A percentile compares a stretch with the other conserved stretches of the same genome.
These are phyloP conservation scores for Russula dissimulans DNA, from an alignment of 768 basidiomycete species.

Conservation along the genomic window DNA sequence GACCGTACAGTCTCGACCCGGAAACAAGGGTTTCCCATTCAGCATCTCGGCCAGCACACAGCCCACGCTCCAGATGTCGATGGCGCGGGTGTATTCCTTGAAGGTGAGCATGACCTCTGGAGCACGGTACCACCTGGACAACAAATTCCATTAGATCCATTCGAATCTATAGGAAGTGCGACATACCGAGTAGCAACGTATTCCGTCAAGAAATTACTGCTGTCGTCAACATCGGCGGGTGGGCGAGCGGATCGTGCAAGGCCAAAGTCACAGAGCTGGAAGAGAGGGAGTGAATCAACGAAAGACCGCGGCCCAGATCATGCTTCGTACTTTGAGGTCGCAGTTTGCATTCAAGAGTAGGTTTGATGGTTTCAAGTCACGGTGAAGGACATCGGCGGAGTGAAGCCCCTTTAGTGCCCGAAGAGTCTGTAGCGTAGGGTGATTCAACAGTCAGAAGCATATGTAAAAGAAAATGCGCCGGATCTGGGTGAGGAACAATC, in stretches of 20 bases:
- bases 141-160: conserved; percentile 2
- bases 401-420: conserved; percentile 92
- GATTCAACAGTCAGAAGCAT: background rate
- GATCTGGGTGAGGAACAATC: background rate
- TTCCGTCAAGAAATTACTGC: conserved; percentile 81
- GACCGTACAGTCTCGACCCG: conserved; percentile 80
- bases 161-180: conserved; percentile 1
- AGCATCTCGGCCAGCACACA: conserved; percentile 90
- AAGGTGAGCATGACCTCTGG: conserved; percentile 98
- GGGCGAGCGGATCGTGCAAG: conserved; percentile 73
- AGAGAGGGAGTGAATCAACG: background rate
- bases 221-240: conserved; percentile 66
- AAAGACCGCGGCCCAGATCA: background rate
- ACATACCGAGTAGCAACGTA: conserved; percentile 86
- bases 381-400: conserved; percentile 88
- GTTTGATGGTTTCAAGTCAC: conserved; percentile 95
- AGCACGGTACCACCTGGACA: conserved; percentile 83
- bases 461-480: background rate
- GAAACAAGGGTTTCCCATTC: conserved; percentile 85
- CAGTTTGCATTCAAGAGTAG: conserved; percentile 93
- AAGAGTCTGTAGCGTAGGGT: conserved; percentile 49
- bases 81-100: conserved; percentile 86
- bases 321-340: conserved; percentile 69
- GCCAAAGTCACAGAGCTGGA: conserved; percentile 77
- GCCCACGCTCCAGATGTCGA: conserved; percentile 83